Evolutionary conservation across 495 filamentous ascomycete genomes (phyloP), one percentile per base, ranked within the genome.

Genomic region (Aspergillus carlsbadensis): DNA sequence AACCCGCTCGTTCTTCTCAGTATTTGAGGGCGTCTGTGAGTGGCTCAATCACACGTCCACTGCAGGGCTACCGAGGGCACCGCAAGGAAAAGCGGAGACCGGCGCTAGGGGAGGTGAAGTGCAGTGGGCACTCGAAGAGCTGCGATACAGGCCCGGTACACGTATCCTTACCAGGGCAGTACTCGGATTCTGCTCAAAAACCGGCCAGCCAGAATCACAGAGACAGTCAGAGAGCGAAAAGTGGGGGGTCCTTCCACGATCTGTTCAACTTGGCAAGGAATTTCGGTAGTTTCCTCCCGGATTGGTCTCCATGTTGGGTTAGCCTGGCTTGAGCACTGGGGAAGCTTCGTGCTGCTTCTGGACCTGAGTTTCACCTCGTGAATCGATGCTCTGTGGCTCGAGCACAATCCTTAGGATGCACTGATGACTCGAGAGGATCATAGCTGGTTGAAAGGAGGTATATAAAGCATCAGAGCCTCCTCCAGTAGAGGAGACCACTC

Each of bases 21-120:
- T 29, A 29, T 29, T 29, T 29, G 26, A 29, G 26, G 26, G 26
- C 26, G 20, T 50, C 33, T 48, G 17, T 40, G 40, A 15, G 40
- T 39, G 49, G 48, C 47, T 31, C 26, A 31, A 26, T 63, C 52
- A 54, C 18, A 17, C 44, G 52, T 45, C 24, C 39, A 20, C 35
- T 35, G 36, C 55, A 49, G 48, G 52, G 58, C 41, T 53, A 36
- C 26, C 15, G 44, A 14, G 41, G 49, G 35, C 48, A 40, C 56
- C 52, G 40, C 14, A 52, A 51, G 51, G 53, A 54, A 57, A 62
- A 65, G 63, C 59, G 63, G 63, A 61, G 59, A 57, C 54, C 50
- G 52, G 63, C 63, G 59, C 63, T 57, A 65, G 63, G 59, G 59
- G 51, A 31, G 45, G 36, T 40, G 40, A 41, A 34, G 39, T 17